phyloP scores from a whole-genome alignment of 176 grass and related monocot species.

The Dactylis glomerata region DNA sequence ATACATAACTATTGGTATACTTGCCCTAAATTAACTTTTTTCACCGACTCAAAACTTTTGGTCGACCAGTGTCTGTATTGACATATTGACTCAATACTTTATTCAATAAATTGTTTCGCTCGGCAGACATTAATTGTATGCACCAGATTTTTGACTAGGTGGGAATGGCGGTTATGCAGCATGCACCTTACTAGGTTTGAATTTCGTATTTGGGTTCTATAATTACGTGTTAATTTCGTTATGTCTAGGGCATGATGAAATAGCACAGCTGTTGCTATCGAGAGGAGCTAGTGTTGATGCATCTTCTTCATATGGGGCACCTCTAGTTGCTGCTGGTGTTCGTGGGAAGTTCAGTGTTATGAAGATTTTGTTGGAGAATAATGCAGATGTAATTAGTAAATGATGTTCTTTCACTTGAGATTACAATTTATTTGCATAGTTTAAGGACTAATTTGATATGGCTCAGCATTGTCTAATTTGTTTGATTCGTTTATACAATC shows the following conservation, averaged over 20 bases:
- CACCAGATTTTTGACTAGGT: background rate
- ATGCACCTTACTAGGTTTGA: background rate
- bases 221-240: background rate
- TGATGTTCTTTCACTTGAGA: background rate
- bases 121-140: background rate
- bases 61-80: background rate
- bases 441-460: background rate
- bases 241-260: slow-evolving; percentile 24
- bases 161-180: background rate
- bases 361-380: slow-evolving; percentile 42
- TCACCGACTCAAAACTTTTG: background rate
- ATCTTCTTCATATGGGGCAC: slow-evolving; percentile 23
- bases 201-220: background rate
- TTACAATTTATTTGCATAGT: background rate
- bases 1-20: background rate
- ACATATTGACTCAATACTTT: background rate
- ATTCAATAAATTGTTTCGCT: background rate
- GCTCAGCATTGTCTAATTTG: background rate
- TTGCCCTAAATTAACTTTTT: background rate
- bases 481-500: background rate
- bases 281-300: slow-evolving; percentile 35
- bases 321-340: slow-evolving; percentile 29
- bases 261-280: slow-evolving; percentile 28
- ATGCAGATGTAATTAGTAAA: slow-evolving; percentile 36
- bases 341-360: slow-evolving; percentile 22